phyloP scores from a whole-genome alignment of 768 basidiomycete genomes.

The Kwoniella europaea region DNA sequence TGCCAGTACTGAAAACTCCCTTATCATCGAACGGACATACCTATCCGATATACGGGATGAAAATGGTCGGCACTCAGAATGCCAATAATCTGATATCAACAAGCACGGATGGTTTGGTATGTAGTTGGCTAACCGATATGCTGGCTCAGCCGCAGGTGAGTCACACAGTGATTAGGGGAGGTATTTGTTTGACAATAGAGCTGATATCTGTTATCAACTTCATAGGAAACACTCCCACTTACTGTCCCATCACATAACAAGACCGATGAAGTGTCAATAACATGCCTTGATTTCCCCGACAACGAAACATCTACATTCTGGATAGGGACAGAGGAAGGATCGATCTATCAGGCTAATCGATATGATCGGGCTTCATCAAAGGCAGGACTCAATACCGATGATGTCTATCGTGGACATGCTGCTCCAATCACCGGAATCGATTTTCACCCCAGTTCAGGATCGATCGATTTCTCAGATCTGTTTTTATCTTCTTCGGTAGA shows the following conservation, averaged over 20 bases:
- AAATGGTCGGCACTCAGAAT: constrained; percentile 98
- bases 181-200: too few relatives aligned
- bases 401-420: constrained; percentile 88
- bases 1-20: constrained; percentile 95
- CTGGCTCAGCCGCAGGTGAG: constrained; percentile 92
- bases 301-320: constrained; percentile 97
- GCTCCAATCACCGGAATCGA: constrained; percentile 93
- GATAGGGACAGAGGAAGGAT: constrained; percentile 98
- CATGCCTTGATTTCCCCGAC: constrained; percentile 88
- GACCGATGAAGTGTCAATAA: constrained; percentile 95
- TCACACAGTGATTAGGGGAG: neutral
- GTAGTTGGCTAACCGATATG: constrained; percentile 99
- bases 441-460: constrained; percentile 89
- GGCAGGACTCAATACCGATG: constrained; percentile 89
- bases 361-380: constrained; percentile 97
- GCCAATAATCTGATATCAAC: constrained; percentile 96
- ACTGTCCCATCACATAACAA: constrained; percentile 89
- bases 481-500: constrained; percentile 93
- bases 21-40: constrained; percentile 95
- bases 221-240: constrained; percentile 89
- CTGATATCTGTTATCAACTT: constrained; percentile 1
- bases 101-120: constrained; percentile 95
- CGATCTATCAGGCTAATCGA: constrained; percentile 93
- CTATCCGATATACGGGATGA: constrained; percentile 97
- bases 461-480: constrained; percentile 92